Percentiles rank a stretch among this genome's conserved stretches.
Conservation (phyloP, 1,284 basidiomycete species). For the Apiotrichum sp. region DNA sequence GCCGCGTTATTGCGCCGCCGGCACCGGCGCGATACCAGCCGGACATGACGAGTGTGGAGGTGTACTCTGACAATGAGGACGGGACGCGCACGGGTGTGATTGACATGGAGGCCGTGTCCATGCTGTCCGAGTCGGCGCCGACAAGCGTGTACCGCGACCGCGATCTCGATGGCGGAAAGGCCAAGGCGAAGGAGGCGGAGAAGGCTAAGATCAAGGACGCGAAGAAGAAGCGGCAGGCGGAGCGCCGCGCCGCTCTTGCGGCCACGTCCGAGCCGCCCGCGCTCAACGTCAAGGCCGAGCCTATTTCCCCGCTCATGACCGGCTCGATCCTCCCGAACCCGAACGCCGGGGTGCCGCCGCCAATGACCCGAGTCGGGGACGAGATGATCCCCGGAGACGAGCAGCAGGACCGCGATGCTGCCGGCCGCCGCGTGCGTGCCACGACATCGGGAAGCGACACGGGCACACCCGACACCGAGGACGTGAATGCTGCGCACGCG, state of each 20-base stretch:
- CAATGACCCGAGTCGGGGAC: conserved; percentile 29
- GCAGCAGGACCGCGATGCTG: conserved; percentile 34
- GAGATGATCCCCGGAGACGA: conserved; percentile 34
- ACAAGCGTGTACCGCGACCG: conserved; percentile 59
- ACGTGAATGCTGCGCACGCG: conserved; percentile 60
- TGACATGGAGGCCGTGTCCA: conserved; percentile 73
- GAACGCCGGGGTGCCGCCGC: conserved; percentile 6
- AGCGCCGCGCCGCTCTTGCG: conserved; percentile 9
- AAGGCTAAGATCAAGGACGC: conserved; percentile 42
- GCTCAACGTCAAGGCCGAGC: conserved; percentile 36
- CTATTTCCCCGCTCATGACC: conserved; percentile 21
- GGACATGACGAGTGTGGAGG: conserved; percentile 15
- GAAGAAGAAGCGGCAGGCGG: conserved; percentile 17
- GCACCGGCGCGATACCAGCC: conserved; percentile 9
- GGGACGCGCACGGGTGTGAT: conserved; percentile 65
- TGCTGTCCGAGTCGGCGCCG: conserved; percentile 83
- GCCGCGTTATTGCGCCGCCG: conserved; percentile 9
- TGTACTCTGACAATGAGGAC: conserved; percentile 80
- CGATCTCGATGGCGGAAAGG: conserved; percentile 41
- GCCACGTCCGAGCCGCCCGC: neutral
- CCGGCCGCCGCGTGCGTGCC: conserved; percentile 29
- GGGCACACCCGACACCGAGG: conserved; percentile 29
- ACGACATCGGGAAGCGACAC: conserved; percentile 36
- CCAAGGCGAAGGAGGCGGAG: conserved; percentile 30
- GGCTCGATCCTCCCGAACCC: conserved; percentile 3